phyloP scores from a whole-genome alignment of 345 rosid genomes.

The Mallotus nudiflorus region DNA sequence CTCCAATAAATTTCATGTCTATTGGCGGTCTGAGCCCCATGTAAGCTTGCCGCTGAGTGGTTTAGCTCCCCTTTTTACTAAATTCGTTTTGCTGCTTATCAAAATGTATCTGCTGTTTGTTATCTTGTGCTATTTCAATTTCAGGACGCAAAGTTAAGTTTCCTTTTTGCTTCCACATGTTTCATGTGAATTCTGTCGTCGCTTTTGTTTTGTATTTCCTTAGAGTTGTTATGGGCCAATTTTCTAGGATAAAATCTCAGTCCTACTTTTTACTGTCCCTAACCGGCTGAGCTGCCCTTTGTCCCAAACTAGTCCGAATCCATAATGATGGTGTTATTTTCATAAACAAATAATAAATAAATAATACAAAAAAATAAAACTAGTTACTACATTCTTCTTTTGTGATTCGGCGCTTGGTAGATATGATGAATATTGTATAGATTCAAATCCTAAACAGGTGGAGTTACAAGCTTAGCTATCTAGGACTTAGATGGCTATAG shows the following conservation, averaged over 20 bases:
- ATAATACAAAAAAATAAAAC: too few species aligned
- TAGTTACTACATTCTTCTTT: background rate
- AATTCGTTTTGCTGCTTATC: background rate
- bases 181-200: slow-evolving; percentile 2
- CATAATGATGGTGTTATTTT: too few species aligned
- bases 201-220: background rate
- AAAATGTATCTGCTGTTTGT: background rate
- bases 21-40: background rate
- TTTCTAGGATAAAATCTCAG: background rate
- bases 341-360: too few species aligned
- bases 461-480: background rate
- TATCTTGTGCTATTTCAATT: background rate
- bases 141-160: too few species aligned
- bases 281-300: too few species aligned
- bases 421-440: background rate
- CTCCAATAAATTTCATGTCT: too few species aligned
- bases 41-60: background rate
- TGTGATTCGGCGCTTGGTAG: background rate
- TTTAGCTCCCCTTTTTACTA: background rate
- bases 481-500: too few species aligned
- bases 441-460: background rate
- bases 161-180: too few species aligned
- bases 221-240: background rate
- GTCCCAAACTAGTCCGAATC: too few species aligned
- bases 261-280: background rate